phyloP scores from a whole-genome alignment of 2,329 filamentous ascomycete species.

The Fonsecaea monophora region DNA sequence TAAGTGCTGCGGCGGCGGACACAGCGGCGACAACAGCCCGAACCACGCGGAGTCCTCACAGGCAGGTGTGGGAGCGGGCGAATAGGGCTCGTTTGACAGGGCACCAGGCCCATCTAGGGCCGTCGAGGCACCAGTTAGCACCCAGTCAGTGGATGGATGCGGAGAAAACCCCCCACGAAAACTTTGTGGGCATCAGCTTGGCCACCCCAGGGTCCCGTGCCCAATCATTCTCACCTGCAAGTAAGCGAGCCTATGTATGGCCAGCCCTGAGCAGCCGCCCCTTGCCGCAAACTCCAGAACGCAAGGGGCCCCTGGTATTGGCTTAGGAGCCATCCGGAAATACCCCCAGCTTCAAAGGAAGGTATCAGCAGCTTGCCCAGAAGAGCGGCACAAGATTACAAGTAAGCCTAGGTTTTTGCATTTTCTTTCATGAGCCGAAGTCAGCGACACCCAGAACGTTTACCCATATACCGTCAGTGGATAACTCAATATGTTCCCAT shows the following conservation, averaged over 20 bases:
- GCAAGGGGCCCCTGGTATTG: not conserved
- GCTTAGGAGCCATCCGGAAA: not conserved
- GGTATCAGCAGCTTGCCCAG: not conserved
- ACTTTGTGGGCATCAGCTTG: not conserved
- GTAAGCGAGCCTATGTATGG: not conserved
- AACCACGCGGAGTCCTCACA: not conserved
- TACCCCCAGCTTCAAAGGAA: not conserved
- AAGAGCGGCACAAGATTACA: not conserved
- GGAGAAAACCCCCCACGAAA: not conserved
- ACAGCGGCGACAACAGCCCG: not conserved
- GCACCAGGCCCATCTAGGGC: not conserved
- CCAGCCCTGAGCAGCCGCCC: too few species aligned
- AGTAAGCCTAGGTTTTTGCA: not conserved
- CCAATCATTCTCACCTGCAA: not conserved
- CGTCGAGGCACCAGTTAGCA: not conserved
- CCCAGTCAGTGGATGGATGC: not conserved
- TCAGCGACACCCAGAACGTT: not conserved
- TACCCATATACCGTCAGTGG: not conserved
- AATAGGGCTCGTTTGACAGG: too few species aligned
- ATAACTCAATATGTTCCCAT: not conserved
- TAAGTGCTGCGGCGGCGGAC: conserved; percentile 5
- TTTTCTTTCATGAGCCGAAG: not conserved
- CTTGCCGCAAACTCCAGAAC: too few species aligned
- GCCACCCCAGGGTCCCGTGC: not conserved
- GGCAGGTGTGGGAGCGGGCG: not conserved